These are phyloP conservation scores for Sporisorium reilianum DNA, from an alignment of 1,284 basidiomycete genomes.

Conservation along the genomic window DNA sequence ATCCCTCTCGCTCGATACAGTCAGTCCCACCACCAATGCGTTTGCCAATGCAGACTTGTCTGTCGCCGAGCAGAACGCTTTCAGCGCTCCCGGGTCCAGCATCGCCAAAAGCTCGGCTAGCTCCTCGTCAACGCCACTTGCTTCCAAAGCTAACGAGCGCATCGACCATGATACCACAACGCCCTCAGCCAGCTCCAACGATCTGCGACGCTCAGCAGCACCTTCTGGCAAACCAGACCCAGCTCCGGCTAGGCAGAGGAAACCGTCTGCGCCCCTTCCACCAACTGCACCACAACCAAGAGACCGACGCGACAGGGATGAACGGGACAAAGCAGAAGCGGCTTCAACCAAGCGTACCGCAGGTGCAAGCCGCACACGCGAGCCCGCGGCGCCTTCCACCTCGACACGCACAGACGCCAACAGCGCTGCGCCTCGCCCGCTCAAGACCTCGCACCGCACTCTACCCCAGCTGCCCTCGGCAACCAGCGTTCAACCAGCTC, in stretches of 20 bases:
- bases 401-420: slow-evolving; percentile 18
- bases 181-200: slow-evolving; percentile 5
- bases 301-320: slow-evolving; percentile 23
- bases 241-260: background rate
- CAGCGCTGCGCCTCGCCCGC: slow-evolving; percentile 11
- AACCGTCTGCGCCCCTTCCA: slow-evolving; percentile 3
- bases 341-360: slow-evolving; percentile 12
- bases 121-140: slow-evolving; percentile 12
- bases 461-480: slow-evolving; percentile 57
- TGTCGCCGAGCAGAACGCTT: slow-evolving; percentile 2
- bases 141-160: slow-evolving; percentile 12
- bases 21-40: background rate
- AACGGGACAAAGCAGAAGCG: slow-evolving; percentile 15
- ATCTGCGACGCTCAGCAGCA: slow-evolving; percentile 7
- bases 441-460: slow-evolving; percentile 38
- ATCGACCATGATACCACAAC: background rate
- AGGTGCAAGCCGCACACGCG: slow-evolving; percentile 20
- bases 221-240: background rate
- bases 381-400: slow-evolving; percentile 11
- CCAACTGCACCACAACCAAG: slow-evolving; percentile 8
- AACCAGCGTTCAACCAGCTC: slow-evolving; percentile 46
- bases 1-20: slow-evolving; percentile 8
- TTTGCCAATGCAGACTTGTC: background rate
- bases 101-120: slow-evolving; percentile 2
- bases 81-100: background rate